A percentile compares a stretch with the other conserved stretches of the same genome.
Conservation (phyloP, 768 basidiomycete genomes). For the Grammothele lineata region DNA sequence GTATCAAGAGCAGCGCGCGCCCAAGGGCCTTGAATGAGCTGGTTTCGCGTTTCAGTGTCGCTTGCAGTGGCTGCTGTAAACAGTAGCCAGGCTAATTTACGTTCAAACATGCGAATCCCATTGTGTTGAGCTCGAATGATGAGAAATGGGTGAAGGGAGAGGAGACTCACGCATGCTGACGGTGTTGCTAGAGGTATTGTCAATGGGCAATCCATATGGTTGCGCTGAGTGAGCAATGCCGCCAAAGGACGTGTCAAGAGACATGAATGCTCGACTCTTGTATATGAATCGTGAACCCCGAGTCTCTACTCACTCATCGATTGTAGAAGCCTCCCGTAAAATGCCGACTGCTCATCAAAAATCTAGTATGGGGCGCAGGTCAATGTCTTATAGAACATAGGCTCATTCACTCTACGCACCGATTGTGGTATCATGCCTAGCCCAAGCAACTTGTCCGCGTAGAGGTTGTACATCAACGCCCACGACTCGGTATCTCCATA, state of each 20-base stretch:
- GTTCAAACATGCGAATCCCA: not conserved
- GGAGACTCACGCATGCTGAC: not conserved
- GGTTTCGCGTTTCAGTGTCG: conserved; percentile 5
- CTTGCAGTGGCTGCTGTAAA: conserved; percentile 12
- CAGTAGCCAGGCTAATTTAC: conserved; percentile 10
- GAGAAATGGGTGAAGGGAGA: no score
- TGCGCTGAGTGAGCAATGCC: not conserved
- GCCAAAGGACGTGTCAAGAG: not conserved
- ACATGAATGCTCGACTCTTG: no score
- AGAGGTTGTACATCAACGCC: conserved; percentile 17
- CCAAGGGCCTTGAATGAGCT: conserved; percentile 4
- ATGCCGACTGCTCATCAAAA: conserved; percentile 4
- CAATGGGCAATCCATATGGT: conserved; percentile 1
- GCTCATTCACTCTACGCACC: not conserved
- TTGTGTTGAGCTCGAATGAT: no score
- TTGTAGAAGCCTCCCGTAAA: not conserved
- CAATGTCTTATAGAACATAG: not conserved
- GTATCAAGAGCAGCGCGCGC: conserved; percentile 1
- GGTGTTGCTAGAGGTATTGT: conserved; percentile 1
- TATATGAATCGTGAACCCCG: no score
- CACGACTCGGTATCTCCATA: conserved; percentile 13
- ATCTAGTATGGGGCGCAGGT: not conserved
- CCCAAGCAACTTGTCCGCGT: conserved; percentile 11
- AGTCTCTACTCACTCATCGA: no score
- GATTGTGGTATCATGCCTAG: conserved; percentile 3